Evolutionary conservation across 1,139 yeast species (phyloP).

Genomic region (Taphrina betulina): DNA sequence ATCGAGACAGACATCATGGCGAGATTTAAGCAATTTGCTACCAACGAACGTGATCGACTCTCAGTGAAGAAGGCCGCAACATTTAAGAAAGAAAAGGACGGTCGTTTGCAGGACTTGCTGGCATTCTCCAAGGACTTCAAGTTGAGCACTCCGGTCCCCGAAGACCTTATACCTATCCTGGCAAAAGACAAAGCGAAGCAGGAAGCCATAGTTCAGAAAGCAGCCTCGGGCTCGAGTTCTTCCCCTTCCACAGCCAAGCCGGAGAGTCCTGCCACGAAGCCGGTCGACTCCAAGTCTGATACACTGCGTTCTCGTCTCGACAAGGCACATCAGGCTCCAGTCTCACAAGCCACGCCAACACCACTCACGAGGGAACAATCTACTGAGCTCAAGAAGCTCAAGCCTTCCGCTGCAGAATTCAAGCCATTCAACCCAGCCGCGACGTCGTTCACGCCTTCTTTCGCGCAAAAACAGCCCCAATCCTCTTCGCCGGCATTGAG

Average conservation of each 20-base stretch:
- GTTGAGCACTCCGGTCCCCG: slow-evolving; percentile 57
- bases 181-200: slow-evolving; percentile 67
- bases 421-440: slow-evolving; percentile 32
- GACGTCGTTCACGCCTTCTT: slow-evolving; percentile 26
- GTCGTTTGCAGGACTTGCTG: slow-evolving; percentile 63
- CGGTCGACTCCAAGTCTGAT: slow-evolving; percentile 6
- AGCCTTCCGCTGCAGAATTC: slow-evolving; percentile 23
- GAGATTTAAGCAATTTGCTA: slow-evolving; percentile 45
- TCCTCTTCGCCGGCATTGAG: slow-evolving; percentile 20
- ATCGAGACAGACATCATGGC: slow-evolving; percentile 44
- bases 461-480: slow-evolving; percentile 6
- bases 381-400: slow-evolving; percentile 15
- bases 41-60: slow-evolving; percentile 43
- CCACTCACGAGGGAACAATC: slow-evolving; percentile 6
- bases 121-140: slow-evolving; percentile 82
- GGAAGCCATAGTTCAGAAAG: slow-evolving; percentile 53
- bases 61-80: slow-evolving; percentile 42
- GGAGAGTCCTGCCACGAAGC: background rate
- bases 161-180: slow-evolving; percentile 72
- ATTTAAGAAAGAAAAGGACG: slow-evolving; percentile 51
- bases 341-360: slow-evolving; percentile 3
- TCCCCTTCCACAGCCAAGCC: slow-evolving; percentile 1
- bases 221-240: slow-evolving; percentile 40
- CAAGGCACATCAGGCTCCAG: slow-evolving; percentile 15
- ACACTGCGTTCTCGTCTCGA: slow-evolving; percentile 23